These are phyloP conservation scores for Cryphonectria parasitica DNA, from an alignment of 2,329 filamentous ascomycete genomes.

Conservation along the genomic window DNA sequence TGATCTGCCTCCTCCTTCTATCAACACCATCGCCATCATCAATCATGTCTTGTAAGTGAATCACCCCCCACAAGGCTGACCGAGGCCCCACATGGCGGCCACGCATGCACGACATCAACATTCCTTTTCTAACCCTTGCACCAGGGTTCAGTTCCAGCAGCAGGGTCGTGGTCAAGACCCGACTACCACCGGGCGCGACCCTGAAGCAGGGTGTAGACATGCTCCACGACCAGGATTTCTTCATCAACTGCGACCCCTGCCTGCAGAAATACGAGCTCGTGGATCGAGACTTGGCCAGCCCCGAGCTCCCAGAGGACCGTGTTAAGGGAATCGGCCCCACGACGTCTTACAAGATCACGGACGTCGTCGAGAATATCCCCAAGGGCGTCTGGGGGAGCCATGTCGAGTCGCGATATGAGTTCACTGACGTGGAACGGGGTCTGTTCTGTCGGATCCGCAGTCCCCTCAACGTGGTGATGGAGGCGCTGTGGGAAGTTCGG, in stretches of 20 bases:
- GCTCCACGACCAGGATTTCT: conserved; percentile 57
- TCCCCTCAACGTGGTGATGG: conserved; percentile 56
- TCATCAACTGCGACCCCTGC: conserved; percentile 58
- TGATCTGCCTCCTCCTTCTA: not conserved
- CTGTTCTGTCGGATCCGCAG: conserved; percentile 56
- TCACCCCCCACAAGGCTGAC: conserved; percentile 4
- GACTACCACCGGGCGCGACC: conserved; percentile 45
- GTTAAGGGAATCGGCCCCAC: conserved; percentile 35
- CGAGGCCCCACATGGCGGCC: conserved; percentile 5
- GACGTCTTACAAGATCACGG: conserved; percentile 35
- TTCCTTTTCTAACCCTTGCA: not conserved
- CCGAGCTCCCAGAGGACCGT: conserved; percentile 32
- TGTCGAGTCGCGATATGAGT: conserved; percentile 58
- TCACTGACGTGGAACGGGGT: conserved; percentile 53
- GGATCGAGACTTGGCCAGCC: conserved; percentile 31
- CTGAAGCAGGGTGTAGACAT: conserved; percentile 45
- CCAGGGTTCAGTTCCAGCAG: conserved; percentile 50
- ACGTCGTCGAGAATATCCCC: conserved; percentile 38
- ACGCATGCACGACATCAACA: conserved; percentile 10
- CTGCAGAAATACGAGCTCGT: conserved; percentile 48
- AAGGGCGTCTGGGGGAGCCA: conserved; percentile 56
- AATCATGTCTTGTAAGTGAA: conserved; percentile 17
- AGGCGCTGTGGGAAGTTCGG: conserved; percentile 54
- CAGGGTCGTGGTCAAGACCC: conserved; percentile 47
- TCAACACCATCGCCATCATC: not conserved